phyloP scores from a whole-genome alignment of 2,329 filamentous ascomycete genomes.

The Exophiala oligosperma region DNA sequence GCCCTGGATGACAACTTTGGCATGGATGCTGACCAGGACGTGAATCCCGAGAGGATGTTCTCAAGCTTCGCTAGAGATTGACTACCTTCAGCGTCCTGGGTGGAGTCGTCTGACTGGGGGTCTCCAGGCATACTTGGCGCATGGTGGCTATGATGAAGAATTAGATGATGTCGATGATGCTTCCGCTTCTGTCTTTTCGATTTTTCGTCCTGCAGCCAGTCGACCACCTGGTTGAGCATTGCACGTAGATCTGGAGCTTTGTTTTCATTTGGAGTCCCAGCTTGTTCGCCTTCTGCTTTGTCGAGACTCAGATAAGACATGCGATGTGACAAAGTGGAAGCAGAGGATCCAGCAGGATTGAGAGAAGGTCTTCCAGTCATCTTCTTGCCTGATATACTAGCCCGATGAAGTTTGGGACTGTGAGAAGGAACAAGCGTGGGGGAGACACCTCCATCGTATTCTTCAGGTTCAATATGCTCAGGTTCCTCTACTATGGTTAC shows the following conservation, averaged over 20 bases:
- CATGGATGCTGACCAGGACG: constrained; percentile 33
- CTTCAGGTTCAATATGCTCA: constrained; percentile 26
- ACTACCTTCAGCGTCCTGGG: constrained; percentile 11
- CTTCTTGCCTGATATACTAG: constrained; percentile 31
- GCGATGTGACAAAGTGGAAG: constrained; percentile 13
- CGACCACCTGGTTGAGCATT: constrained; percentile 70
- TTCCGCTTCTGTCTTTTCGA: constrained; percentile 62
- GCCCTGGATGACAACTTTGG: constrained; percentile 18
- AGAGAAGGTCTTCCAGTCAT: constrained; percentile 28
- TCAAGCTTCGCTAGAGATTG: constrained; percentile 79
- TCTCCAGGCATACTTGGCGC: constrained; percentile 26
- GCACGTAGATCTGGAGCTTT: constrained; percentile 25
- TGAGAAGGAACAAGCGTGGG: constrained; percentile 20
- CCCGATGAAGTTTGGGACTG: constrained; percentile 25
- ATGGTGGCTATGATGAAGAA: constrained; percentile 37
- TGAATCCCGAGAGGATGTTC: constrained; percentile 58
- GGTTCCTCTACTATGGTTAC: constrained; percentile 32
- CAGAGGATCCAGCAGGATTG: constrained; percentile 14
- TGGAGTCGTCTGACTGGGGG: constrained; percentile 6
- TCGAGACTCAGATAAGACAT: constrained; percentile 27
- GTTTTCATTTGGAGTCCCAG: constrained; percentile 17
- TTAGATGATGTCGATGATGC: constrained; percentile 45
- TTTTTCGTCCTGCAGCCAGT: constrained; percentile 83
- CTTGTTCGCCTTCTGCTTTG: constrained; percentile 8
- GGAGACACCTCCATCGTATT: constrained; percentile 16